Evolutionary conservation across 2,329 filamentous ascomycete species (phyloP).

Genomic region (Phymatotrichopsis omnivora): DNA sequence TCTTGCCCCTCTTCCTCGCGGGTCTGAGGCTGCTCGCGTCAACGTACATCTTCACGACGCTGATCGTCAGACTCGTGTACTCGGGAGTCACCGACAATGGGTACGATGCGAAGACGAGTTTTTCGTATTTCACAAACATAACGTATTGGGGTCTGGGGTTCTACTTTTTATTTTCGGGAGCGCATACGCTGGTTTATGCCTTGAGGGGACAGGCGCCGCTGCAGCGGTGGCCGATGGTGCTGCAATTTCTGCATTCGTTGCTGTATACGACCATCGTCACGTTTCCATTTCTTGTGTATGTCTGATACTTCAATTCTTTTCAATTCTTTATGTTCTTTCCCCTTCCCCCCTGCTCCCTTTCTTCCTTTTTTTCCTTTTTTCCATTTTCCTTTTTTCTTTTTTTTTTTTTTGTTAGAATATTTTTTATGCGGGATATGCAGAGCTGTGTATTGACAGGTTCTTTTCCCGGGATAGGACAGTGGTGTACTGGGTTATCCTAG

Average conservation of each 20-base stretch:
- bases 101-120: constrained; percentile 44
- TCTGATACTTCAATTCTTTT: constrained; percentile 1
- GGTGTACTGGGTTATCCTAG: constrained; percentile 57
- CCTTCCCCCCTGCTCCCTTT: too few relatives aligned
- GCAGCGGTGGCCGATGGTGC: constrained; percentile 47
- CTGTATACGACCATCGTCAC: constrained; percentile 54
- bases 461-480: constrained; percentile 38
- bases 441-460: background rate
- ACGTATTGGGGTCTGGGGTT: constrained; percentile 76
- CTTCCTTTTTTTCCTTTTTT: too few relatives aligned
- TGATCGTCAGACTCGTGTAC: constrained; percentile 58
- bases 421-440: too few relatives aligned
- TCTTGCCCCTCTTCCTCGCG: constrained; percentile 56
- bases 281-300: constrained; percentile 53
- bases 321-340: background rate
- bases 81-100: constrained; percentile 37
- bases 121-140: constrained; percentile 74
- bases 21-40: constrained; percentile 40
- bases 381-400: too few relatives aligned
- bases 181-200: constrained; percentile 61
- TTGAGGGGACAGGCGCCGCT: constrained; percentile 42
- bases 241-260: constrained; percentile 55
- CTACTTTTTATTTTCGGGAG: constrained; percentile 55
- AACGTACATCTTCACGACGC: constrained; percentile 59
- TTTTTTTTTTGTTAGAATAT: too few relatives aligned